Evolutionary conservation across 495 filamentous ascomycete genomes (phyloP).

Genomic region (Elasticomyces elasticus): DNA sequence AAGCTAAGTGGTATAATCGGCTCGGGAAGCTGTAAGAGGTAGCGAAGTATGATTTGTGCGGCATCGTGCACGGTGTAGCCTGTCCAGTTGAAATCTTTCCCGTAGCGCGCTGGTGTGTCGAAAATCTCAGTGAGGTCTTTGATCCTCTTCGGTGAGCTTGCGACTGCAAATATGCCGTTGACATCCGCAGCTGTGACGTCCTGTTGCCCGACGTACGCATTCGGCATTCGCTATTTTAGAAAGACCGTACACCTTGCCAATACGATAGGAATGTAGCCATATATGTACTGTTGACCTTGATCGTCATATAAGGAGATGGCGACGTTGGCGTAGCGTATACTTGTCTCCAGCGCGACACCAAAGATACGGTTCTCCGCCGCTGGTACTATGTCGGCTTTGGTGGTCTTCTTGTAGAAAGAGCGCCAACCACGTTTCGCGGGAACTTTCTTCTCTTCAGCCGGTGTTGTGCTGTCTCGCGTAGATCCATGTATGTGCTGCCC

Average conservation of each 20-base stretch:
- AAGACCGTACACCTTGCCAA: slow-evolving; percentile 96
- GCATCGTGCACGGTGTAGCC: slow-evolving; percentile 92
- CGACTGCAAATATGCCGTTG: neutral
- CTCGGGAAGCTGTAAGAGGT: neutral
- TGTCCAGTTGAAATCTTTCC: slow-evolving; percentile 82
- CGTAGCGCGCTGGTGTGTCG: slow-evolving; percentile 81
- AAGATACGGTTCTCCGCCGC: slow-evolving; percentile 57
- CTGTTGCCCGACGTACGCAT: too few relatives aligned
- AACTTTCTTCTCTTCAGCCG: neutral
- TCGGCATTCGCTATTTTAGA: slow-evolving; percentile 84
- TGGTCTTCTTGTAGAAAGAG: neutral
- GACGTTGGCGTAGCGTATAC: slow-evolving; percentile 95
- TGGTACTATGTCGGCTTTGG: neutral
- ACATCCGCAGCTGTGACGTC: neutral
- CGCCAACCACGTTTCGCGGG: neutral
- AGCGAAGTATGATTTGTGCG: slow-evolving; percentile 32
- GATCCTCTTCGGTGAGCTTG: neutral
- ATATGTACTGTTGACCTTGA: slow-evolving; percentile 86
- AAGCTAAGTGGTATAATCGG: neutral
- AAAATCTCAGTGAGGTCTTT: slow-evolving; percentile 42
- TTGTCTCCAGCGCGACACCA: slow-evolving; percentile 78
- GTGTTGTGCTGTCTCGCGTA: neutral
- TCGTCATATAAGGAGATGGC: slow-evolving; percentile 89
- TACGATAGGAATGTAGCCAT: slow-evolving; percentile 94
- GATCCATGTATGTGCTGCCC: neutral